These are phyloP conservation scores for Cicer chorassanicum DNA, from an alignment of 306 rosid genomes.

Conservation along the genomic window DNA sequence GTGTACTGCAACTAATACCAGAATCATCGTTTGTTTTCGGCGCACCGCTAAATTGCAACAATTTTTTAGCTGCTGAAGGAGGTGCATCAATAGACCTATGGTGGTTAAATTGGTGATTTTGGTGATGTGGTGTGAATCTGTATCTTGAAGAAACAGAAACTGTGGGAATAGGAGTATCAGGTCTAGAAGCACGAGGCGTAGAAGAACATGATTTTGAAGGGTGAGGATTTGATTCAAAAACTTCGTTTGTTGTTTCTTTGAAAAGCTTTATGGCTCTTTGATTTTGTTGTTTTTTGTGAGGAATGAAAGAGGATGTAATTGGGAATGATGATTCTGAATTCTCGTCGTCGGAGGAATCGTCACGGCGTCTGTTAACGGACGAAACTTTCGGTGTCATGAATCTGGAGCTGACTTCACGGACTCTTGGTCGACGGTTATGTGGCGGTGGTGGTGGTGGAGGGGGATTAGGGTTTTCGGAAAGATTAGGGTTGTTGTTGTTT, in stretches of 20 bases:
- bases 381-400: constrained; percentile 73
- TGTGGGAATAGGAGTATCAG: constrained; percentile 73
- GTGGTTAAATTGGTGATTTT: neutral
- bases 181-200: constrained; percentile 60
- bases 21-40: constrained; percentile 49
- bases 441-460: constrained; percentile 58
- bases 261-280: constrained; percentile 60
- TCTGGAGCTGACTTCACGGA: constrained; percentile 86
- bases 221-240: constrained; percentile 43
- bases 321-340: constrained; percentile 59
- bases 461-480: constrained; percentile 35
- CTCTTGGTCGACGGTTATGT: constrained; percentile 70
- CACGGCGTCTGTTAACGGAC: constrained; percentile 49
- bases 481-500: constrained; percentile 8
- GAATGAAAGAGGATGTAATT: constrained; percentile 27
- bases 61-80: constrained; percentile 66
- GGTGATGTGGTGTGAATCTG: constrained; percentile 54
- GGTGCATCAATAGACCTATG: constrained; percentile 40
- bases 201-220: constrained; percentile 54
- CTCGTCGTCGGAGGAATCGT: constrained; percentile 56
- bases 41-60: constrained; percentile 64
- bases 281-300: constrained; percentile 64
- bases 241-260: constrained; percentile 39
- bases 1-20: constrained; percentile 46
- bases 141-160: constrained; percentile 59